Evolutionary conservation across 192 early-diverging fungal genomes (phyloP).

Genomic region (Rhizophagus clarus): DNA sequence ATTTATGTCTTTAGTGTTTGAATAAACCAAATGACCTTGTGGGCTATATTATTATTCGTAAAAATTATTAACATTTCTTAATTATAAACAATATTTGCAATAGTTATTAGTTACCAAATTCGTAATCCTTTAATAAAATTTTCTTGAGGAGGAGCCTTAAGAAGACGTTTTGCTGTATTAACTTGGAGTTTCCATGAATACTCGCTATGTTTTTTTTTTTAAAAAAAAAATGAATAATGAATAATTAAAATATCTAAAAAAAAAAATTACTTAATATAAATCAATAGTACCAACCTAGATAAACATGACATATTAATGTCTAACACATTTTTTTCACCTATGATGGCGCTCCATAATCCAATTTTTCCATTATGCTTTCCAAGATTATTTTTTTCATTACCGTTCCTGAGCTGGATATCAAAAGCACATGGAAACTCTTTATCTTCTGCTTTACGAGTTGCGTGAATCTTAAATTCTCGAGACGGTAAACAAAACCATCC

Average conservation of each 20-base stretch:
- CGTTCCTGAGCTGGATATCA: conserved; percentile 32
- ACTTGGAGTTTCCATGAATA: conserved; percentile 48
- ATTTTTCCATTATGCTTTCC: not conserved
- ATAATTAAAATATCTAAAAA: not conserved
- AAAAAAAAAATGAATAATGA: no score
- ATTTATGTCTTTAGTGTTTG: conserved; percentile 30
- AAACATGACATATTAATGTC: conserved; percentile 35
- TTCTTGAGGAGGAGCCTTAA: conserved; percentile 37
- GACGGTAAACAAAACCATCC: not conserved
- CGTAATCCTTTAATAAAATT: conserved; percentile 35
- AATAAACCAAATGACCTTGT: conserved; percentile 37
- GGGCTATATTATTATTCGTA: conserved; percentile 26
- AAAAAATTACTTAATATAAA: not conserved
- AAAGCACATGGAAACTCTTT: not conserved
- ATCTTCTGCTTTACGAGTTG: not conserved
- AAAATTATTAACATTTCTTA: not conserved
- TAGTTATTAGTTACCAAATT: conserved; percentile 17
- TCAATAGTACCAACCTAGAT: conserved; percentile 31
- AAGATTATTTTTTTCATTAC: conserved; percentile 5
- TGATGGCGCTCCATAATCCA: conserved; percentile 42
- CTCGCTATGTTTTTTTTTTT: conserved; percentile 9
- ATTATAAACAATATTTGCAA: not conserved
- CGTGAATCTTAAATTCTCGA: conserved; percentile 26
- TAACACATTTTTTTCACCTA: conserved; percentile 33
- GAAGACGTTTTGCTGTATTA: conserved; percentile 35